Evolutionary conservation across 495 filamentous ascomycete species (phyloP), one percentile per base, ranked within the genome.

Genomic region (Pseudevernia furfuracea): DNA sequence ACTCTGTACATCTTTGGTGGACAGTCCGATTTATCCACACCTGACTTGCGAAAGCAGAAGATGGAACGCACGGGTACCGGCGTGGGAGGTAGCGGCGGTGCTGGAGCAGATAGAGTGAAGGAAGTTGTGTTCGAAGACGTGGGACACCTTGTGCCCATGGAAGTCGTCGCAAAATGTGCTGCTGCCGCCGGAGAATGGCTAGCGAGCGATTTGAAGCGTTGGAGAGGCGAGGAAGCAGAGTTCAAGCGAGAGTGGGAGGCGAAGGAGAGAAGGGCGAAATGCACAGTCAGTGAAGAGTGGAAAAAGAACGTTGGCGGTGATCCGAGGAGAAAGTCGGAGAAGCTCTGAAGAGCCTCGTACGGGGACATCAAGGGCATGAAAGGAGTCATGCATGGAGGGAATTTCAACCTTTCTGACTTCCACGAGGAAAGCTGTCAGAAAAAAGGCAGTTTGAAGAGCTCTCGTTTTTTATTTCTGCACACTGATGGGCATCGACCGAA

Each of bases 101-200:
- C 73, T 9, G 69, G 71, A 5, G 79, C 80, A n/a, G 88, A 90
- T 0, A 77, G 86, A n/a, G 92, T 96, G 0, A 78, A 81, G 56
- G 75, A 87, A 60, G 84, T 89, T 4, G 77, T 84, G 21, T 71
- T 97, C 5, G 76, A 87, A 57, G 84, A 81, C 0, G 79, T 79
- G 19, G 91, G 94, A 2, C 94, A 98, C 76, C 74, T 97, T 39
- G 82, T 97, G 57, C 89, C 94, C 2, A 88, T 95, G 80, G 91
- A 96, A 72, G 81, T 82, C 58, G 86, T 87, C 17, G 76, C 70
- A n/a, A 77, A 82, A 65, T 87, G 84, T 57, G 89, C 88, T 10
- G 78, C 83, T 59, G 78, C 84, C 48, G 82, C 83, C 7, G 84
- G 79, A 3, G 71, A 68, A 4, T 96, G 88, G 82, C 71, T 95